phyloP scores from a whole-genome alignment of 768 basidiomycete genomes.

The Hericium coralloides region DNA sequence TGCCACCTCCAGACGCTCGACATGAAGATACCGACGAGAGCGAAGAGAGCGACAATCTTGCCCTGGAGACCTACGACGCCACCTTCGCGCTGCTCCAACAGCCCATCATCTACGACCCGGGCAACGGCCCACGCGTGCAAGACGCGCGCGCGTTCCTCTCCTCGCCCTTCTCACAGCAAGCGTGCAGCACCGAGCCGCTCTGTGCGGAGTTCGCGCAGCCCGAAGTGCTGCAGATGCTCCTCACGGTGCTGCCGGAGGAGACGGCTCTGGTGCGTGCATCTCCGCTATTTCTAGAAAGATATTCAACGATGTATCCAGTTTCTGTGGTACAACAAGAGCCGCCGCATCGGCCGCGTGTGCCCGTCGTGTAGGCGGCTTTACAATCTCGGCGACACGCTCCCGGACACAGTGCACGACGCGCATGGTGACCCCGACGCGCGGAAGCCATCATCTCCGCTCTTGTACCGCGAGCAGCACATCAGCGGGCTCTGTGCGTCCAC shows the following conservation, averaged over 20 bases:
- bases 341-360: conserved; percentile 60
- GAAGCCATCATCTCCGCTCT: conserved; percentile 30
- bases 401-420: conserved; percentile 25
- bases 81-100: conserved; percentile 15
- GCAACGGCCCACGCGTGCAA: conserved; percentile 69
- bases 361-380: conserved; percentile 73
- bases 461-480: conserved; percentile 50
- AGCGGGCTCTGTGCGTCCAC: conserved; percentile 64
- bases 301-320: conserved; percentile 34
- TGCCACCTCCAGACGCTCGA: neutral
- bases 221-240: conserved; percentile 68
- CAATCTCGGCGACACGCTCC: conserved; percentile 54
- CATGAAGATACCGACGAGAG: neutral
- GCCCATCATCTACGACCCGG: conserved; percentile 70
- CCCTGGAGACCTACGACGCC: conserved; percentile 3
- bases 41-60: neutral
- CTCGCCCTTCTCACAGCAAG: conserved; percentile 60
- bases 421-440: conserved; percentile 10
- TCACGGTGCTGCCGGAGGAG: conserved; percentile 61
- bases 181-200: conserved; percentile 52
- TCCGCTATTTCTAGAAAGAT: neutral
- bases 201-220: conserved; percentile 74
- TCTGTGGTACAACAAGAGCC: conserved; percentile 82
- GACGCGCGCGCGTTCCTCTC: conserved; percentile 56
- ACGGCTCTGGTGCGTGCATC: conserved; percentile 47